These are phyloP conservation scores for Chiua sp. DNA, from an alignment of 1,284 basidiomycete genomes.

Conservation along the genomic window DNA sequence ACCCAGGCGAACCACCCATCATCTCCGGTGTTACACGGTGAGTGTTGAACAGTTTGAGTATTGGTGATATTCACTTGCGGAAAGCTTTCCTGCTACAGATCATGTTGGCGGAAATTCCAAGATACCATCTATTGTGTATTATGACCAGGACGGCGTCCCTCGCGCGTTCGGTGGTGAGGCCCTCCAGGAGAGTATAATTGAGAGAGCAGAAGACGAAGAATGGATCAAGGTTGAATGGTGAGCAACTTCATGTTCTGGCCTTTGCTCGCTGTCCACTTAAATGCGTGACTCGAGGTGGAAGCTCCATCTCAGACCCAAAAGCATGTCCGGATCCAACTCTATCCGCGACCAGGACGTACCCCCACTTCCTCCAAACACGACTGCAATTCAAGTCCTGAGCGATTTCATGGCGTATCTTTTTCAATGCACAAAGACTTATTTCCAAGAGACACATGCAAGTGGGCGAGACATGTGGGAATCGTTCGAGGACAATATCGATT, in stretches of 20 bases:
- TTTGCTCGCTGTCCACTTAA: neutral
- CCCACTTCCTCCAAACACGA: conserved; percentile 46
- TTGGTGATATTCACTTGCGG: neutral
- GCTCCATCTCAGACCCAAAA: conserved; percentile 38
- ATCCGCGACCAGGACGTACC: conserved; percentile 40
- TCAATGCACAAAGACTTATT: conserved; percentile 41
- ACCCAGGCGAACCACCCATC: conserved; percentile 51
- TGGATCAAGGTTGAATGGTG: conserved; percentile 54
- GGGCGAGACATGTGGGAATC: conserved; percentile 43
- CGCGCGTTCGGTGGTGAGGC: conserved; percentile 57
- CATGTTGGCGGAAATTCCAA: conserved; percentile 58
- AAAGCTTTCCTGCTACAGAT: conserved; percentile 58
- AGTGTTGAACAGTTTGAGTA: neutral
- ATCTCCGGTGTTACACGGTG: conserved; percentile 50
- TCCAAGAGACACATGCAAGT: conserved; percentile 43
- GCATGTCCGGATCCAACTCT: conserved; percentile 14
- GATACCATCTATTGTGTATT: conserved; percentile 61
- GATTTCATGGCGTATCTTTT: conserved; percentile 53
- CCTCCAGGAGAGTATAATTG: conserved; percentile 44
- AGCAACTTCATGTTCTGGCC: neutral
- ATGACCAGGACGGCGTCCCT: conserved; percentile 48
- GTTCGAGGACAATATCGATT: conserved; percentile 38
- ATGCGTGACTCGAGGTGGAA: conserved; percentile 38
- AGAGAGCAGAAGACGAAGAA: conserved; percentile 50
- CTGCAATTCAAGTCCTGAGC: conserved; percentile 47